Conservation (phyloP, 1,284 basidiomycete species). For the Fomitiporia mediterranea region DNA sequence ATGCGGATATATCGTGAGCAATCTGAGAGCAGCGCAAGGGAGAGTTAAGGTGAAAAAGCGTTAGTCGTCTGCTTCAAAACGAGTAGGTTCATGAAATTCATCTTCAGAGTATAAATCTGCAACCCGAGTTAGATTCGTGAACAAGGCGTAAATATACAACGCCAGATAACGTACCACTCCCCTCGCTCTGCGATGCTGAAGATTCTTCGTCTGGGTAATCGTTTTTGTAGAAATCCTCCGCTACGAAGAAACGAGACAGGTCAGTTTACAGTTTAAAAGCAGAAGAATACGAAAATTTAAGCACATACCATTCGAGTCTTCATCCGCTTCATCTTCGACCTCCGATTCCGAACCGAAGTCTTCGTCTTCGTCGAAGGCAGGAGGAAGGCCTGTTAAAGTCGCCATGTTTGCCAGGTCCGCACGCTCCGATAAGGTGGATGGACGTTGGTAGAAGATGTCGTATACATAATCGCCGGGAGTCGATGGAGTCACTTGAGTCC, state of each 20-base stretch:
- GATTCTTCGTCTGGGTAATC: constrained; percentile 76
- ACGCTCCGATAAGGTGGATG: constrained; percentile 53
- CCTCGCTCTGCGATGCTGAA: constrained; percentile 33
- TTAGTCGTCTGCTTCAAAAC: constrained; percentile 11
- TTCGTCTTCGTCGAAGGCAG: constrained; percentile 47
- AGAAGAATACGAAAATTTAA: background rate
- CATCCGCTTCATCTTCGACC: constrained; percentile 69
- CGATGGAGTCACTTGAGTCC: constrained; percentile 4
- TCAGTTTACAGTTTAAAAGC: background rate
- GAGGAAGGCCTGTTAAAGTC: constrained; percentile 68
- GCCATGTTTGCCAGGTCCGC: constrained; percentile 53
- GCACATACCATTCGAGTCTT: constrained; percentile 69
- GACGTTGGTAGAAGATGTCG: constrained; percentile 72
- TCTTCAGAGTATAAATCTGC: constrained; percentile 40
- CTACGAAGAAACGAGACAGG: constrained; percentile 34
- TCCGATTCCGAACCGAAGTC: constrained; percentile 43
- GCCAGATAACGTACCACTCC: constrained; percentile 33
- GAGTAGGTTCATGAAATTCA: constrained; percentile 25
- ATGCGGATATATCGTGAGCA: no score
- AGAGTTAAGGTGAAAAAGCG: background rate
- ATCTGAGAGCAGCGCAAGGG: no score
- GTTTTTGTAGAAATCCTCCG: constrained; percentile 76
- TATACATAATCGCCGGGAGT: constrained; percentile 63
- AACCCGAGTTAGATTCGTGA: constrained; percentile 36
- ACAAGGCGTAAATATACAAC: background rate